Base-by-base conservation (phyloP, 1,139 yeast genomes). In the Meyerozyma guilliermondii region DNA sequence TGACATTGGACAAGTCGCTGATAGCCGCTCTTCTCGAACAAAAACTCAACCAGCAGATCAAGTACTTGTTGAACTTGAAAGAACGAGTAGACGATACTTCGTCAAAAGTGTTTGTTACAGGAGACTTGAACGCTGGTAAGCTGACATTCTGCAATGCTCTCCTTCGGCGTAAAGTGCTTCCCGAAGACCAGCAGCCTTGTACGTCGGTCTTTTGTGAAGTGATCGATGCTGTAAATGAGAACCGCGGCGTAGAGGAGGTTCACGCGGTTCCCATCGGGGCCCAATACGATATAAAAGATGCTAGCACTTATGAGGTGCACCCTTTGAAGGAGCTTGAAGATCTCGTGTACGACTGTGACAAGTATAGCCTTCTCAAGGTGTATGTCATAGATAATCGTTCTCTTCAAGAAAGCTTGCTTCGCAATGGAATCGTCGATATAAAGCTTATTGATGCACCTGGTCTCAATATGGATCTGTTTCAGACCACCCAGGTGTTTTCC, bases 161-260 rank as follows among this genome's bases (percentile, higher is more conserved):
- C 39, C 67, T 94, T 49, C 74, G 94, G 50, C 76, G 95, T 47
- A 78, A 80, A 42, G 65, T 94, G 1, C 68, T 92, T 40, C 98
- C 99, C 0, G 96, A 87, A 54, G 99, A 94, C 62, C 98, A 94
- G 58, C 96, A 94, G 56, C 99, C 99, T 1, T 91, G 98, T 55
- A 94, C 99, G 0, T 83, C 88, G 44, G 97, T 94, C 1, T 94
- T 94, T 57, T 91, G 97, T 61, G 98, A 94, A 63, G 94, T 94
- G 3, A 71, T 87, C 17, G 97, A 92, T 60, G 88, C 92, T 9
- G 55, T 64, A 3, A 71, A 79, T 36, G 89, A 83, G 42, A 92
- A 92, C 57, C 67, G 73, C 38, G 79, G 83, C 13, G 56, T 80
- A 13, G 98, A 92, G 61, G 96, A 91, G 58, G 98, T 92, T 0